Base-by-base conservation (phyloP, 2,329 filamentous ascomycete species). In the Aspergillus clavatus region DNA sequence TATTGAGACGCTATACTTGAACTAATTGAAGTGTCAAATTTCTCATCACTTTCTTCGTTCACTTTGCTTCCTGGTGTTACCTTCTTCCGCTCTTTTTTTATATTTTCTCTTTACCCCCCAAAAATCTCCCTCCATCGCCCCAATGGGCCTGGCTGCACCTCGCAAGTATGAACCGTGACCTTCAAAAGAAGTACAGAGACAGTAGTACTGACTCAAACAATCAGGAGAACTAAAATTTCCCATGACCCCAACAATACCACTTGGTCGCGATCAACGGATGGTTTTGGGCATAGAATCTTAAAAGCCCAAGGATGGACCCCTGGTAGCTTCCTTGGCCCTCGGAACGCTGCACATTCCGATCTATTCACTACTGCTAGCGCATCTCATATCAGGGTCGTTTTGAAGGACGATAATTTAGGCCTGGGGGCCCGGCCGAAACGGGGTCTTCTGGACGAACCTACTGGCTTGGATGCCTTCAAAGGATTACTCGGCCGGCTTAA, bases 181-280 rank as follows among this genome's bases (percentile, higher is more conserved):
- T 21, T 37, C 45, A 29, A 48, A 24, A 7, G 23, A 33, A 38
- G 23, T 42, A 16, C 52, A 33, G 46, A 41, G n/a, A 5, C 8
- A 28, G 22, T 46, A 10, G 14, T 7, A 41, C 19, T 53, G 38
- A 47, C 38, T 16, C 5, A 18, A 35, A 19, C 45, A 36, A 48
- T 54, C 56, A 81, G 78, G 58, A 75, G 72, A 57, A 76, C 76
- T 38, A 95, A 91, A 72, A 83, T 97, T 62, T 86, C 85, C 55
- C 79, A 86, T 65, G 93, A 98, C 70, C 93, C 93, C 6, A 96
- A 97, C 72, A 98, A 97, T 69, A 95, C 88, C 38, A 82, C 81
- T 77, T 98, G 93, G 93, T 83, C 85, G 45, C 83, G 84, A 60
- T 85, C 90, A 64, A 87, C 85, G 53, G 79, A 79, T 45, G 84